Percentiles rank a stretch among this genome's conserved stretches.
phyloP scores from a whole-genome alignment of 2,329 filamentous ascomycete genomes.

The Boeremia exigua region DNA sequence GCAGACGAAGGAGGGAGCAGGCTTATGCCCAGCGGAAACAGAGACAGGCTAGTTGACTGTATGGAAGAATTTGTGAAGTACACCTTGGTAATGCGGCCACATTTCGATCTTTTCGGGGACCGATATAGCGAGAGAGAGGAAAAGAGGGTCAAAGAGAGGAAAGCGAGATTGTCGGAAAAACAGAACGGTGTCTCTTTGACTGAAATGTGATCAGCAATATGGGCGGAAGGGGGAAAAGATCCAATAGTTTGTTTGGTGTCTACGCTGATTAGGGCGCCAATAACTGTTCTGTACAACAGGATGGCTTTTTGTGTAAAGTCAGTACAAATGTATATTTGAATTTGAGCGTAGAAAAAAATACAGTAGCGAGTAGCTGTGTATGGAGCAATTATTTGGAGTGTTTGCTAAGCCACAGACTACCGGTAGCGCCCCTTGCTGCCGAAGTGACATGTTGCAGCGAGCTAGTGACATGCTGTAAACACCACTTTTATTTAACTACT shows the following conservation, averaged over 20 bases:
- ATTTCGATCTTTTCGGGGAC: slow-evolving; percentile 67
- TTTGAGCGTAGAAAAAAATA: too few species aligned
- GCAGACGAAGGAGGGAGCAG: slow-evolving; percentile 53
- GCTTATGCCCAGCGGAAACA: slow-evolving; percentile 62
- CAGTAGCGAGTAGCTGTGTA: too few species aligned
- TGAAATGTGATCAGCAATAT: too few species aligned
- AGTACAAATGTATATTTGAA: too few species aligned
- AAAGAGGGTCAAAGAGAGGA: slow-evolving; percentile 33
- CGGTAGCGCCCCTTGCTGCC: not conserved
- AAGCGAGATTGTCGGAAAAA: slow-evolving; percentile 11
- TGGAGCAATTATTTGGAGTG: too few species aligned
- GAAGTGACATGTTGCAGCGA: not conserved
- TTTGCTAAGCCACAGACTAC: not conserved
- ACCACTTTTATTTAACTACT: not conserved
- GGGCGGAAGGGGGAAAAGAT: too few species aligned
- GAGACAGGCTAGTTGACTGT: slow-evolving; percentile 68
- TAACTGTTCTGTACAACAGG: too few species aligned
- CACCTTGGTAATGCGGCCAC: slow-evolving; percentile 67
- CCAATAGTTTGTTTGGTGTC: too few species aligned
- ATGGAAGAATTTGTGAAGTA: slow-evolving; percentile 76
- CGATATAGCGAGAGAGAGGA: slow-evolving; percentile 66
- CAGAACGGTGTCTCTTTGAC: too few species aligned
- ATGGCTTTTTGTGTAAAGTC: too few species aligned
- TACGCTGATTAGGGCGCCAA: too few species aligned
- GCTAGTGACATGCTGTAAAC: slow-evolving; percentile 1